Evolutionary conservation across 2,329 filamentous ascomycete species (phyloP), one percentile per base, ranked within the genome.

Genomic region (Phoma herbarum): DNA sequence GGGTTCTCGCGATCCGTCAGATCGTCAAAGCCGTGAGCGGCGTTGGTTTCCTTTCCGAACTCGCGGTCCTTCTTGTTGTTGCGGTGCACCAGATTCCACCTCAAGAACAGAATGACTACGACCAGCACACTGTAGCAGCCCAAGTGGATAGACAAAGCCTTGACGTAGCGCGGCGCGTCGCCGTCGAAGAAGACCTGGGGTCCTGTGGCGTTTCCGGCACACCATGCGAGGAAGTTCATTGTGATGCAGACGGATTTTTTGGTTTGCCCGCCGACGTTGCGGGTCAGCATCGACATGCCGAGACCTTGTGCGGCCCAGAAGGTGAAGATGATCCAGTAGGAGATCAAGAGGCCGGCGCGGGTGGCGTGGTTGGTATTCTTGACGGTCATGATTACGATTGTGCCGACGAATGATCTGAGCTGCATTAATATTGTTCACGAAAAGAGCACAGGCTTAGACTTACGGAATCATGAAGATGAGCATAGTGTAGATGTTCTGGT

Each of bases 291-390:
- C 14, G 87, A 88, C 66, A 92, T 82, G 8, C 84, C 81, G 12
- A 91, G 79, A 1, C 87, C 89, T 68, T 90, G 86, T 0, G 88
- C 89, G 0, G 89, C 88, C 89, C 89, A 92, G 83, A 93, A 93
- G 5, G 88, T 91, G 18, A 92, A 82, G 0, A 87, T 88, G 61
- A 92, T 88, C 78, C 92, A 93, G 81, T 92, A 93, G 69, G 83
- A 85, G 68, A 92, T 85, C 14, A 92, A 78, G 0, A 93, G 82
- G 6, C 90, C 90, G 26, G 88, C 82, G 75, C 89, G 84, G 35
- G 86, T 87, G 9, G 83, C 75, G 33, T 81, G 80, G 42, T 80
- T 84, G 7, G 82, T 80, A 64, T 88, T 88, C 22, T 84, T 75
- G 8, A 92, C 83, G 0, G 86, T 88, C 73, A 92, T 89, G 54